phyloP scores from a whole-genome alignment of 2,329 filamentous ascomycete genomes.

The Alternaria sp. region DNA sequence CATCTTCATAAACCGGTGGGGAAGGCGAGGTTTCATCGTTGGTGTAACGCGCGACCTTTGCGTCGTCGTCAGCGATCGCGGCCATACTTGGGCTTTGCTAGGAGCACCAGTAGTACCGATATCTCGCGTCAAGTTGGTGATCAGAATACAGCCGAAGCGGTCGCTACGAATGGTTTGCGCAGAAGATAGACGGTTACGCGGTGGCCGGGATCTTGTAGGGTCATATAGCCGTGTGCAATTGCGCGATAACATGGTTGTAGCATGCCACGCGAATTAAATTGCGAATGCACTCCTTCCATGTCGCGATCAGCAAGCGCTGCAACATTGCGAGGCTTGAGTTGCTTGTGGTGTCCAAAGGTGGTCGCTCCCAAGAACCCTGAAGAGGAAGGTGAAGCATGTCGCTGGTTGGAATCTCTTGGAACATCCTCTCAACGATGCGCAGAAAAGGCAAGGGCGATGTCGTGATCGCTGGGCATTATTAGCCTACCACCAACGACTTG shows the following conservation, averaged over 20 bases:
- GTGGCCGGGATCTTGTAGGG: constrained; percentile 8
- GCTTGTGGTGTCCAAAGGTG: constrained; percentile 24
- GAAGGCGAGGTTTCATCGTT: constrained; percentile 19
- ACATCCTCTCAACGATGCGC: constrained; percentile 20
- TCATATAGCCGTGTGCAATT: constrained; percentile 24
- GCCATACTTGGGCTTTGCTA: constrained; percentile 21
- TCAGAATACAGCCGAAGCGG: background rate
- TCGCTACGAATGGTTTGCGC: background rate
- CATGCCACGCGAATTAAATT: constrained; percentile 10
- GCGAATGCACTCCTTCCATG: constrained; percentile 12
- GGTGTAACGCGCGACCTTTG: constrained; percentile 23
- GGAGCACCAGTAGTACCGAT: background rate
- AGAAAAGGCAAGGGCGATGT: constrained; percentile 25
- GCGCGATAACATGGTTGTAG: constrained; percentile 17
- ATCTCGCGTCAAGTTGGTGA: background rate
- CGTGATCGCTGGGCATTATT: constrained; percentile 35
- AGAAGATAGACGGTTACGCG: constrained; percentile 16
- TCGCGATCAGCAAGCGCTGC: constrained; percentile 35
- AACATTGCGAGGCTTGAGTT: constrained; percentile 35
- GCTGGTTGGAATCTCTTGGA: constrained; percentile 28
- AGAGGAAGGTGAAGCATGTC: constrained; percentile 36
- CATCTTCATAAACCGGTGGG: constrained; percentile 26
- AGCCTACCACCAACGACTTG: constrained; percentile 17
- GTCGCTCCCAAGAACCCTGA: constrained; percentile 19
- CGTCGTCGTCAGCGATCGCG: constrained; percentile 25